Evolutionary conservation across 495 filamentous ascomycete genomes (phyloP).

Genomic region (Hypoxylon trugodes): DNA sequence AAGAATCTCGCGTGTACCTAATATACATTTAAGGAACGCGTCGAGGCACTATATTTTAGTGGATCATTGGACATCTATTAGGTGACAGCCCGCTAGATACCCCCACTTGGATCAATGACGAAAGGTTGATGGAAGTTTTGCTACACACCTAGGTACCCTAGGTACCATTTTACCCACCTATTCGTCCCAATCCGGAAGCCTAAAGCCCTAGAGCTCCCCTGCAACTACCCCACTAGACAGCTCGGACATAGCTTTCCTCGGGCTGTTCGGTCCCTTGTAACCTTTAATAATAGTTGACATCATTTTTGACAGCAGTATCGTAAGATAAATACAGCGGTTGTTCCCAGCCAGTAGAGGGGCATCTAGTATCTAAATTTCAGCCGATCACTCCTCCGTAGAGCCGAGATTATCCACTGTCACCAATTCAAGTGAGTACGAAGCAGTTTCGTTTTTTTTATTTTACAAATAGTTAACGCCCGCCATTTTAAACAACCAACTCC

Average conservation of each 20-base stretch:
- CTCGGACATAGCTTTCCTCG: slow-evolving; percentile 23
- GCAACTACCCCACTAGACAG: slow-evolving; percentile 7
- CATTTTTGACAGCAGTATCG: slow-evolving; percentile 17
- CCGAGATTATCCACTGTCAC: slow-evolving; percentile 9
- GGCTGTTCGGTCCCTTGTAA: neutral
- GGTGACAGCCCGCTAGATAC: too few species aligned
- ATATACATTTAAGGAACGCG: too few species aligned
- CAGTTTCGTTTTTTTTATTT: too few species aligned
- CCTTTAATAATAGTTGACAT: slow-evolving; percentile 35
- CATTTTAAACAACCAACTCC: neutral
- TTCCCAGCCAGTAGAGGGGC: slow-evolving; percentile 4
- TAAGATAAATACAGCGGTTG: slow-evolving; percentile 7
- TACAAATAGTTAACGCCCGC: too few species aligned
- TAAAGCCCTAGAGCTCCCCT: neutral
- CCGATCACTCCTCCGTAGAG: too few species aligned
- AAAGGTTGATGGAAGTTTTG: slow-evolving; percentile 11
- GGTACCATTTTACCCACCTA: neutral
- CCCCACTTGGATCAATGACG: too few species aligned
- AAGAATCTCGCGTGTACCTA: slow-evolving; percentile 1
- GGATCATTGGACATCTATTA: too few species aligned
- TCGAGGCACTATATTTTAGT: too few species aligned
- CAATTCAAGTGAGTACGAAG: neutral
- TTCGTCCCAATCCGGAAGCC: slow-evolving; percentile 6
- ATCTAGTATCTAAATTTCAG: too few species aligned
- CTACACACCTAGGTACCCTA: neutral